Evolutionary conservation across 192 early-diverging fungal genomes (phyloP).

Genomic region (Entomortierella beljakovae): DNA sequence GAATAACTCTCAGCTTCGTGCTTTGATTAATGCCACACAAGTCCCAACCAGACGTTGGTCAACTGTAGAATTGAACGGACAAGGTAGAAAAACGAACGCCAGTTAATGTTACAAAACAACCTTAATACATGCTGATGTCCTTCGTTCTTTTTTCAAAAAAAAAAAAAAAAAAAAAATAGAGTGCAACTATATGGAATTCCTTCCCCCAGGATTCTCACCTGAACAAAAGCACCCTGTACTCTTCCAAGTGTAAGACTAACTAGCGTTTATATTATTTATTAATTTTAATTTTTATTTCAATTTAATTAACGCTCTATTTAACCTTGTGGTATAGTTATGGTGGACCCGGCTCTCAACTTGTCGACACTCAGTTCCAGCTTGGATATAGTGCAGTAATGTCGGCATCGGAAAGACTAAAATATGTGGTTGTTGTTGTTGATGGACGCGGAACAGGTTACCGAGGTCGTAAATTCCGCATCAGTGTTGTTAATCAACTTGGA

Average conservation of each 20-base stretch:
- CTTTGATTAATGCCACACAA: conserved; percentile 63
- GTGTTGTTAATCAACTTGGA: conserved; percentile 85
- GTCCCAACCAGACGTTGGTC: conserved; percentile 68
- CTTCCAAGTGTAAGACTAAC: conserved; percentile 68
- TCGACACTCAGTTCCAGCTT: conserved; percentile 71
- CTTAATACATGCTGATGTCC: not conserved
- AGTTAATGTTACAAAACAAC: no score
- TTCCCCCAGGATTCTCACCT: conserved; percentile 84
- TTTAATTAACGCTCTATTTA: not conserved
- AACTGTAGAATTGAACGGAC: conserved; percentile 51
- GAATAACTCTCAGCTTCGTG: conserved; percentile 64
- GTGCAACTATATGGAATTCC: conserved; percentile 84
- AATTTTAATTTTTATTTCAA: not conserved
- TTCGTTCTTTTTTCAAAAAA: no score
- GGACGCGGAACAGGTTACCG: conserved; percentile 91
- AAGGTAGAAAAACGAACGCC: no score
- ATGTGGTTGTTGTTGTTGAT: conserved; percentile 83
- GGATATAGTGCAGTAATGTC: conserved; percentile 79
- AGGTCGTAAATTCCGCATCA: conserved; percentile 83
- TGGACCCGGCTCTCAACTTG: conserved; percentile 91
- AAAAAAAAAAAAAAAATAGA: no score
- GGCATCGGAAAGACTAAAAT: conserved; percentile 62
- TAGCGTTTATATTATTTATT: not conserved
- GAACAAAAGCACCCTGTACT: conserved; percentile 86
- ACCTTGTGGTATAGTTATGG: conserved; percentile 66